phyloP scores from a whole-genome alignment of 1,284 basidiomycete genomes.

The Leccinum solheimii region DNA sequence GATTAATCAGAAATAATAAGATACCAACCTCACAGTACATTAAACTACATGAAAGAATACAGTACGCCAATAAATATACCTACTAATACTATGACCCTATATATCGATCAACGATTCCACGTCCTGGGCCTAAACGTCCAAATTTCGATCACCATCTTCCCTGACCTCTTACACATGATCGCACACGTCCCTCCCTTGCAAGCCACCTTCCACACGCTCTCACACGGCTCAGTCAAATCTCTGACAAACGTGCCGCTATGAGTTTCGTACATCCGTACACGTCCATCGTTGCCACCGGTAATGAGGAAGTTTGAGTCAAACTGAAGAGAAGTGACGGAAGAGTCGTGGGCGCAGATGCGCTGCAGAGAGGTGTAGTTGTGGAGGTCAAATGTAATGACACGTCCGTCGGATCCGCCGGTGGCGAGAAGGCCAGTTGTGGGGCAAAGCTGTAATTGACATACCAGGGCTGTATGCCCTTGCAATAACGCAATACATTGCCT shows the following conservation, averaged over 20 bases:
- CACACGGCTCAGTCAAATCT: slow-evolving; percentile 74
- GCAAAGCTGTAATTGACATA: slow-evolving; percentile 88
- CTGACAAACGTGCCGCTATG: slow-evolving; percentile 70
- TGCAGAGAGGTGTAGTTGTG: slow-evolving; percentile 48
- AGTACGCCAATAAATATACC: slow-evolving; percentile 15
- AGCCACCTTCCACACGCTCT: slow-evolving; percentile 88
- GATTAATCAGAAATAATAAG: not conserved
- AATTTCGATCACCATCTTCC: slow-evolving; percentile 90
- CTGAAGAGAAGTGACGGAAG: slow-evolving; percentile 88
- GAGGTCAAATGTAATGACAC: slow-evolving; percentile 88
- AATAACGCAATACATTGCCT: slow-evolving; percentile 85
- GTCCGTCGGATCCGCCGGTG: slow-evolving; percentile 92
- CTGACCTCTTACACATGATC: slow-evolving; percentile 80
- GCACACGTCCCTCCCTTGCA: slow-evolving; percentile 80
- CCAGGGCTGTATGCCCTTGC: slow-evolving; percentile 92
- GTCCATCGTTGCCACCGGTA: slow-evolving; percentile 89
- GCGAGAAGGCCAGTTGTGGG: slow-evolving; percentile 54
- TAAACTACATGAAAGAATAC: slow-evolving; percentile 12
- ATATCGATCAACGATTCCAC: slow-evolving; percentile 12
- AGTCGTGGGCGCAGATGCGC: slow-evolving; percentile 82
- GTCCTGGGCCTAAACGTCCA: slow-evolving; percentile 64
- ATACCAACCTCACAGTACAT: not conserved
- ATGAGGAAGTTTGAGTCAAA: slow-evolving; percentile 81
- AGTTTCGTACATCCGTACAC: slow-evolving; percentile 85
- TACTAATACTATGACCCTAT: not conserved